Conservation (phyloP, 345 rosid species). For the Kandelia obovata region DNA sequence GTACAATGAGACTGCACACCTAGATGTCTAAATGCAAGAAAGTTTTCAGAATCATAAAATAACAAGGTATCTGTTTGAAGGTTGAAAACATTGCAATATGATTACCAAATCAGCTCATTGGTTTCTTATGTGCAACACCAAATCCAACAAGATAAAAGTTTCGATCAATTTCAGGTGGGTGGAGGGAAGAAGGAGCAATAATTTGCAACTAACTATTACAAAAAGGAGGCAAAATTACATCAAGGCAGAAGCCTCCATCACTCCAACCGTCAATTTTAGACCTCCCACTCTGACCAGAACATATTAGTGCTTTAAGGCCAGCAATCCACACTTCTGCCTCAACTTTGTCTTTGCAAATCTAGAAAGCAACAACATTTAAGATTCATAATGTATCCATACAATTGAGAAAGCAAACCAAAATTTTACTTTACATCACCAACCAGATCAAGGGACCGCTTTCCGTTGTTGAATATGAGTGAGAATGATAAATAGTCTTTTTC, state of each 20-base stretch:
- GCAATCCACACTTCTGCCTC: conserved; percentile 96
- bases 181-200: not conserved
- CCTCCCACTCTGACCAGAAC: conserved; percentile 83
- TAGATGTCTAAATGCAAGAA: no score
- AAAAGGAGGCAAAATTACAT: conserved; percentile 46
- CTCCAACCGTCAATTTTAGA: conserved; percentile 96
- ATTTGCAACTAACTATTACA: conserved; percentile 2
- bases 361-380: conserved; percentile 21
- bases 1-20: no score
- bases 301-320: conserved; percentile 68
- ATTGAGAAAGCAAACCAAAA: not conserved
- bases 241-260: conserved; percentile 82
- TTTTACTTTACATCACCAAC: conserved; percentile 42
- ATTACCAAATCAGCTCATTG: not conserved
- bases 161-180: not conserved
- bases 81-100: not conserved
- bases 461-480: conserved; percentile 80
- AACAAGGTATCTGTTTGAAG: no score
- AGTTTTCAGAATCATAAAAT: no score
- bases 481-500: conserved; percentile 90
- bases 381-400: conserved; percentile 16
- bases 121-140: not conserved
- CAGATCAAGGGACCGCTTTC: conserved; percentile 94
- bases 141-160: not conserved
- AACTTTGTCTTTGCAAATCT: conserved; percentile 97